Evolutionary conservation across 2,329 filamentous ascomycete species (phyloP), one percentile per base, ranked within the genome.

Genomic region (Cercospora sp.): DNA sequence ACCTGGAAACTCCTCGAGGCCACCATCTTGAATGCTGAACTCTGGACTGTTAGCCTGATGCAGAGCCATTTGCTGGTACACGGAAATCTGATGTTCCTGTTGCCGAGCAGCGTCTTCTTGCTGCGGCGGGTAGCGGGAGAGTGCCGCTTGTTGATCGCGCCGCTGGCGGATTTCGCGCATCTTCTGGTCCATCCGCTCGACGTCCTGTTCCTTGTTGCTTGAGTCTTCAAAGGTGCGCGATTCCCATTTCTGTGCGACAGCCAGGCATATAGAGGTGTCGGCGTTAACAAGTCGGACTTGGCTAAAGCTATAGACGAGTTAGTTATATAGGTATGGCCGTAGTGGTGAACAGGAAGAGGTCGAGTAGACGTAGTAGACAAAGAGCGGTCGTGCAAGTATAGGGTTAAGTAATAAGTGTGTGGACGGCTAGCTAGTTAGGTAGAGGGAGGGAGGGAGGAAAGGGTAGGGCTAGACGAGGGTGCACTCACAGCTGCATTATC

Each of bases 401-500:
- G 65, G 31, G 60, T 55, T 12, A 31, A 60, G 33, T 26, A 26
- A 26, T 16, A 2, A 57, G 20, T 30, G 51, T 28, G 53, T 57
- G 53, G 53, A 30, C 53, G 53, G 48, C 36, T 16, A 16, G 18
- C 13, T 18, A 33, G 31, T 62, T 20, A 20, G 28, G 23, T 57
- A 48, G 45, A 18, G 13, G 18, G 28, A 33, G n/a, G 16, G 60
- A 51, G 18, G 26, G 28, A 36, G 18, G 13, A 20, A 6, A n/a
- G 16, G 55, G 40, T 40, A 51, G 33, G 48, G 9, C 6, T 16
- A 40, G 36, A 40, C 36, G 36, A 42, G 18, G 23, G 23, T 18
- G 40, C 20, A 75, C 77, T 70, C 64, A 79, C 77, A 79, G 67
- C 62, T 78, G 77, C 71, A 79, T 74, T 42, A 78, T 73, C 36